Percentiles rank a stretch among this genome's conserved stretches.
Evolutionary conservation across 208 protist species (phyloP).

Genomic region (Leishmania gerbilli): DNA sequence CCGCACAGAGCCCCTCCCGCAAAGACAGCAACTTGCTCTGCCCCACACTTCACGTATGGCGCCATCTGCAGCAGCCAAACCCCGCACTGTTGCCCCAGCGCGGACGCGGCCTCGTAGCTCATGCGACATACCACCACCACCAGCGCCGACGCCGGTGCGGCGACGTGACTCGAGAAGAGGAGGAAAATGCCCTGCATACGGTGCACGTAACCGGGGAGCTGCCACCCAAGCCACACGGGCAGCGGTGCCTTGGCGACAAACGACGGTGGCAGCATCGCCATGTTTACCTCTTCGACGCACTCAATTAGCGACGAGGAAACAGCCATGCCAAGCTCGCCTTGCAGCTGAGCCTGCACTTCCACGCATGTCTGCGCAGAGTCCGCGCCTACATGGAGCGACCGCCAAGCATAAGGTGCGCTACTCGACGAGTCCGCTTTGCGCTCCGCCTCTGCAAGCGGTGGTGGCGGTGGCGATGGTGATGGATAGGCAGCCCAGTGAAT

Average conservation of each 20-base stretch:
- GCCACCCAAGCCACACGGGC: conserved; percentile 26
- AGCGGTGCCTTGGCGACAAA: conserved; percentile 26
- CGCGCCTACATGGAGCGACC: background rate
- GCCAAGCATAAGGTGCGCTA: background rate
- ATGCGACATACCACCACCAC: background rate
- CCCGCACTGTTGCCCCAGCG: background rate
- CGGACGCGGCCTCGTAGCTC: background rate
- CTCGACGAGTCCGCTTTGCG: background rate
- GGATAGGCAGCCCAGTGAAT: conserved; percentile 6
- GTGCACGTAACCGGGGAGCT: conserved; percentile 17
- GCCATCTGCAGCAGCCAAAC: conserved; percentile 9
- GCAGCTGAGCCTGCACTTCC: conserved; percentile 9
- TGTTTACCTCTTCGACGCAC: conserved; percentile 13
- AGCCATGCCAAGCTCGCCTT: background rate
- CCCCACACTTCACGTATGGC: conserved; percentile 19
- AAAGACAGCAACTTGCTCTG: conserved; percentile 15
- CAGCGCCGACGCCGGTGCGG: background rate
- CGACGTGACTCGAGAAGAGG: conserved; percentile 2
- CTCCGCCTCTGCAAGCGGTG: background rate
- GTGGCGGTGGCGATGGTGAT: background rate
- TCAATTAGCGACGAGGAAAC: conserved; percentile 4
- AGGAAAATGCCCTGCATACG: conserved; percentile 9
- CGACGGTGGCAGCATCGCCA: conserved; percentile 6
- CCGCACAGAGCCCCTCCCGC: conserved; percentile 18
- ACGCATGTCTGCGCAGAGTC: conserved; percentile 3